Evolutionary conservation across 352 stramenopile genomes (phyloP), one percentile per base, ranked within the genome.

Genomic region (Phytophthora pistaciae): DNA sequence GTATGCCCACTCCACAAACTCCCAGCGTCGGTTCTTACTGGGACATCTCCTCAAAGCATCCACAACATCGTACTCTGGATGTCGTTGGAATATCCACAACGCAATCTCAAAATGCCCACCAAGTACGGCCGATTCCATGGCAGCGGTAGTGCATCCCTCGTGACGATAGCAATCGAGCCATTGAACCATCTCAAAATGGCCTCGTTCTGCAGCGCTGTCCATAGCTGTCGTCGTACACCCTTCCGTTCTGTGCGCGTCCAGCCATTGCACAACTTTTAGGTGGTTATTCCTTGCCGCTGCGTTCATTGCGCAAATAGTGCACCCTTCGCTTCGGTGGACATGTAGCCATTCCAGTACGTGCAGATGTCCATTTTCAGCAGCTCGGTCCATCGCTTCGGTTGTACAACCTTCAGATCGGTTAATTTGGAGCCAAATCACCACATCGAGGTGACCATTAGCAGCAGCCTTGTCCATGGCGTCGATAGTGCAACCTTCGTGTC

Each of bases 331-430:
- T 23, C 60, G 16, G 42, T 56, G 23, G 7, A 3, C 33, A 18
- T 74, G 54, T 5, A 75, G 56, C 56, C 56, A 75, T 20, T 69
- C 36, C 4, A 65, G 42, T 9, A 68, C 54, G 7, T 60, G 6
- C 14, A 60, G 44, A 27, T 64, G 54, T 10, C 42, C 42, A 29
- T 60, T 48, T n/a, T 8, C 29, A 29, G 58, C 52, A n/a, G 66
- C 66, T 27, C 8, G 5, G 52, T 64, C 31, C 60, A 73, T 73
- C 6, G 36, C 66, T 20, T 40, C 21, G 18, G 10, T 27, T 3
- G 53, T 74, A 21, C 36, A 70, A 3, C 66, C 66, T 49, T 69
- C 59, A 2, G 10, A 27, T 18, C 44, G 20, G 21, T 65, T 64
- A 7, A 4, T 14, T 46, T 68, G 44, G 5, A 70, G 36, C 66